Percentiles rank a stretch among this genome's conserved stretches.
phyloP scores from a whole-genome alignment of 108 stramenopile species.

The Stephanodiscus triporus region DNA sequence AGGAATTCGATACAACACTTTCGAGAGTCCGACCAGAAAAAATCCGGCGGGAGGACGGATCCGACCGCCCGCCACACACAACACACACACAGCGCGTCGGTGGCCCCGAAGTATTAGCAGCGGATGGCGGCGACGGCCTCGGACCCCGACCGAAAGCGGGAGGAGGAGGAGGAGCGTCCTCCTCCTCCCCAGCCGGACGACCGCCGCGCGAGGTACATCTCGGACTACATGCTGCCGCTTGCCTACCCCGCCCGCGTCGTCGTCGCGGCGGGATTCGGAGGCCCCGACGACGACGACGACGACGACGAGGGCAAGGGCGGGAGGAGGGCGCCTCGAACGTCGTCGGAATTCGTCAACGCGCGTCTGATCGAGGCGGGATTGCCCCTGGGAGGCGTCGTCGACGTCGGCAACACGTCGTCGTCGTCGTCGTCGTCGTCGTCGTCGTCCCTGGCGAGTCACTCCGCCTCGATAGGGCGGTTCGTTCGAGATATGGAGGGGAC shows the following conservation, averaged over 20 bases:
- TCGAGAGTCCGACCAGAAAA: too few relatives aligned
- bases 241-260: slow-evolving; percentile 36
- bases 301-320: not conserved
- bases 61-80: too few relatives aligned
- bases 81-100: too few relatives aligned
- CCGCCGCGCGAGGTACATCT: slow-evolving; percentile 14
- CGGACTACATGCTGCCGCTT: slow-evolving; percentile 32
- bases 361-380: slow-evolving; percentile 74
- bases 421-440: slow-evolving; percentile 19
- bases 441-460: slow-evolving; percentile 44
- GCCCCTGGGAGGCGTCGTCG: slow-evolving; percentile 56
- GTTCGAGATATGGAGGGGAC: slow-evolving; percentile 62
- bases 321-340: slow-evolving; percentile 45
- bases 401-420: too few relatives aligned
- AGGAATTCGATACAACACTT: too few relatives aligned
- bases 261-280: not conserved
- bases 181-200: too few relatives aligned
- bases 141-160: too few relatives aligned
- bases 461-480: slow-evolving; percentile 37
- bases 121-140: too few relatives aligned
- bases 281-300: not conserved
- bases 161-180: too few relatives aligned
- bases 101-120: too few relatives aligned
- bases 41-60: too few relatives aligned
- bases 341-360: slow-evolving; percentile 66